Conservation (phyloP, 805 yeast species). For the Hanseniaspora lachancei region DNA sequence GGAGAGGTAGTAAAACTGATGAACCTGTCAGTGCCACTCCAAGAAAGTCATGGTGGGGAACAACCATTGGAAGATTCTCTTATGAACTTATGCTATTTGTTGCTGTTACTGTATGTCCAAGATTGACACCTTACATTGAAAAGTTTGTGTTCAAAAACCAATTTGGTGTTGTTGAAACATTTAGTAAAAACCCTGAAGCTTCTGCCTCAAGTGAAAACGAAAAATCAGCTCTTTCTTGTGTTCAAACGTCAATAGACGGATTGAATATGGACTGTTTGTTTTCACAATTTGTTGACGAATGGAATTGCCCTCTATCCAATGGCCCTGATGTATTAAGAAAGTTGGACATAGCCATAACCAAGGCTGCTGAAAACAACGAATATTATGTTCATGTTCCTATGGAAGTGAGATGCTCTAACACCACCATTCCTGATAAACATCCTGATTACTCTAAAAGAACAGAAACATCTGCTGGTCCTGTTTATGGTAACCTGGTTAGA, state of each 20-base stretch:
- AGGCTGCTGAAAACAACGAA: conserved; percentile 46
- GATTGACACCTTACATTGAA: conserved; percentile 74
- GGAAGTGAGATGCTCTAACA: conserved; percentile 86
- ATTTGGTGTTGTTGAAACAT: conserved; percentile 62
- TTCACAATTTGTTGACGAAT: conserved; percentile 87
- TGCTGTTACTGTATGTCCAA: conserved; percentile 58
- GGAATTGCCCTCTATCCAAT: conserved; percentile 81
- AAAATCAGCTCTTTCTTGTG: conserved; percentile 32
- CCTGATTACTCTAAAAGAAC: conserved; percentile 43
- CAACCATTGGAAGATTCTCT: conserved; percentile 59
- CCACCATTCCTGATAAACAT: conserved; percentile 35
- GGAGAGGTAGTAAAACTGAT: conserved; percentile 75
- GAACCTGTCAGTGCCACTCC: conserved; percentile 47
- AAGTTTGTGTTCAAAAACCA: conserved; percentile 73
- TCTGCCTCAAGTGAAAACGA: neutral
- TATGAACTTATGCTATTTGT: conserved; percentile 72
- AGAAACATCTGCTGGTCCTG: conserved; percentile 53
- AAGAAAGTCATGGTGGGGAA: conserved; percentile 74
- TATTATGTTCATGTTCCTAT: conserved; percentile 90
- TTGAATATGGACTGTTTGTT: conserved; percentile 92
- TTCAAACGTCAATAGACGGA: conserved; percentile 72
- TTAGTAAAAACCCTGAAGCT: conserved; percentile 37
- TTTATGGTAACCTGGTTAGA: conserved; percentile 70
- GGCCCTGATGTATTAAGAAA: conserved; percentile 61
- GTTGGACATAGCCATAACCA: conserved; percentile 47